Conservation (phyloP, 768 basidiomycete genomes). For the Lactifluus echinatus region DNA sequence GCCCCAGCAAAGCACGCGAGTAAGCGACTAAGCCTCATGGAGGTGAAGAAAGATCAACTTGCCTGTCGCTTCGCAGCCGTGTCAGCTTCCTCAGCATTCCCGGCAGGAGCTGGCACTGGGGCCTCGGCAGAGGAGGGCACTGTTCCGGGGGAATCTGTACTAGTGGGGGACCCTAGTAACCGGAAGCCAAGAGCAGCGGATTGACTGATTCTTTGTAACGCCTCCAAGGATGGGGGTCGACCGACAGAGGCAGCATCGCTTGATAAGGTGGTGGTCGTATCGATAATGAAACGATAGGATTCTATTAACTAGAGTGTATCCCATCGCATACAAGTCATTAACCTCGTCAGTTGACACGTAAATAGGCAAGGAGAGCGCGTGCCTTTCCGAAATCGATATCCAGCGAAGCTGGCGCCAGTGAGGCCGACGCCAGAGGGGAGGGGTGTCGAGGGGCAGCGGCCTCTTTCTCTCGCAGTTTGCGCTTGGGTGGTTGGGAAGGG, state of each 20-base stretch:
- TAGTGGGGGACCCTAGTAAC: conserved; percentile 37
- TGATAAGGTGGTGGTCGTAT: conserved; percentile 29
- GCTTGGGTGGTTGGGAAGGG: conserved; percentile 26
- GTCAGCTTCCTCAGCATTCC: conserved; percentile 23
- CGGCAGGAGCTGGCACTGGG: conserved; percentile 20
- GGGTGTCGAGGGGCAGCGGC: conserved; percentile 23
- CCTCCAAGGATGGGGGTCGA: conserved; percentile 21
- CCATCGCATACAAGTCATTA: background rate
- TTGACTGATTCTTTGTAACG: conserved; percentile 39
- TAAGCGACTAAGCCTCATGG: conserved; percentile 10
- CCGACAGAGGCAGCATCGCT: conserved; percentile 22
- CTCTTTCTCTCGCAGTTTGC: conserved; percentile 32
- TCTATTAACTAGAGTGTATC: conserved; percentile 31
- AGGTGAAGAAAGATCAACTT: conserved; percentile 11
- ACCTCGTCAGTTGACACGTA: background rate
- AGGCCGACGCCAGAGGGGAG: conserved; percentile 19
- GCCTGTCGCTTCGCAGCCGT: conserved; percentile 25
- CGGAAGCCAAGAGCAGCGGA: conserved; percentile 35
- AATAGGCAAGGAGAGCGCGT: conserved; percentile 2
- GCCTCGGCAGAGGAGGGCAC: conserved; percentile 7
- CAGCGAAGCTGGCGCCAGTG: conserved; percentile 21
- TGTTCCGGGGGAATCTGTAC: conserved; percentile 18
- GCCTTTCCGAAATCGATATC: conserved; percentile 39
- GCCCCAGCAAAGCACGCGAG: background rate
- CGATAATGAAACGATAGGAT: conserved; percentile 37